phyloP scores from a whole-genome alignment of 2,329 filamentous ascomycete species.

The Knufia fluminis region DNA sequence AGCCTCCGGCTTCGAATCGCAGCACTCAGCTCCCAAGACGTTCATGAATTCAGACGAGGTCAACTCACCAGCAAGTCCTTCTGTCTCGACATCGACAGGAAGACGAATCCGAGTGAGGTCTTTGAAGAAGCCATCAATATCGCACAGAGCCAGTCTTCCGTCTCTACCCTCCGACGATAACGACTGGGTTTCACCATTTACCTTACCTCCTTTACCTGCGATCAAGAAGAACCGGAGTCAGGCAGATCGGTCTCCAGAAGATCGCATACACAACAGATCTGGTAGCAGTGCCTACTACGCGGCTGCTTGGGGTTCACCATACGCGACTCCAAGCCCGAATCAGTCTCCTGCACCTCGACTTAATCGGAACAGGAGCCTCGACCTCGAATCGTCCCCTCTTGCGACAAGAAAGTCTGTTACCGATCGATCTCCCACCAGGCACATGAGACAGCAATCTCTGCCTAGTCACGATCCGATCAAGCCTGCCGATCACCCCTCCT shows the following conservation, averaged over 20 bases:
- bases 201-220: conserved; percentile 21
- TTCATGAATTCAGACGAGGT: conserved; percentile 22
- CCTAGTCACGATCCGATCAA: conserved; percentile 4
- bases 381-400: conserved; percentile 11
- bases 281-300: conserved; percentile 53
- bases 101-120: conserved; percentile 8
- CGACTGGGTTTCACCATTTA: conserved; percentile 21
- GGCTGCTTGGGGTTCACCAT: conserved; percentile 86
- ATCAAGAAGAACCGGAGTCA: conserved; percentile 17
- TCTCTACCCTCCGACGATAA: conserved; percentile 17
- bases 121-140: neutral
- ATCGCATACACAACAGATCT: conserved; percentile 28
- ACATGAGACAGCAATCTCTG: conserved; percentile 1
- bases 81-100: conserved; percentile 1
- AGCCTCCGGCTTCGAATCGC: neutral
- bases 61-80: conserved; percentile 10
- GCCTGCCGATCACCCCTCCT: neutral
- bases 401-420: neutral
- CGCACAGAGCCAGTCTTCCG: conserved; percentile 13
- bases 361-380: conserved; percentile 26
- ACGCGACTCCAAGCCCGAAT: conserved; percentile 53
- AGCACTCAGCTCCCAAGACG: conserved; percentile 10
- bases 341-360: conserved; percentile 29
- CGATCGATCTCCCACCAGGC: neutral
- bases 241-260: conserved; percentile 16